phyloP scores from a whole-genome alignment of 495 filamentous ascomycete species.

The Aspergillus affinis region DNA sequence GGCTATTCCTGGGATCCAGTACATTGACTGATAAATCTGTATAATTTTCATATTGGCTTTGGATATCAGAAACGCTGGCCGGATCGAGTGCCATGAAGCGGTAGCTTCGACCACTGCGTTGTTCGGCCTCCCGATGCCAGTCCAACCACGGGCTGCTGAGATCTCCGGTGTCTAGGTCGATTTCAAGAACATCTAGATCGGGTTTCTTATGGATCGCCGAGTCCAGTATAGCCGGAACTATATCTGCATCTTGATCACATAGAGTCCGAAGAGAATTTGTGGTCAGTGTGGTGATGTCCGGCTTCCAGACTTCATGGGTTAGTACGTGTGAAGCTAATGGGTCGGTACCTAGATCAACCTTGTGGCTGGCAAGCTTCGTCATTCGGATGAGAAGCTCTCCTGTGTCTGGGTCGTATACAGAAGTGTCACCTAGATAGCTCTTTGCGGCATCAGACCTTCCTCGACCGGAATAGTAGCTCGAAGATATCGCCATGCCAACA shows the following conservation, averaged over 20 bases:
- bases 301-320: conserved; percentile 21
- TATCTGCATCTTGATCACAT: neutral
- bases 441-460: conserved; percentile 2
- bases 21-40: conserved; percentile 1
- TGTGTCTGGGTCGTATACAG: conserved; percentile 11
- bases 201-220: conserved; percentile 29
- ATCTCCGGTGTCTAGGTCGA: conserved; percentile 38
- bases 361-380: conserved; percentile 2
- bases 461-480: conserved; percentile 1
- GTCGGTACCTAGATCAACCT: conserved; percentile 3
- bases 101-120: neutral
- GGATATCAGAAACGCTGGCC: neutral
- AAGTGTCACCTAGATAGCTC: conserved; percentile 1
- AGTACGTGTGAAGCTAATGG: conserved; percentile 3
- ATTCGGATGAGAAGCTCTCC: conserved; percentile 9
- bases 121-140: neutral
- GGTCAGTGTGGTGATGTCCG: conserved; percentile 32
- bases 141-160: conserved; percentile 34
- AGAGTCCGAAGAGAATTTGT: conserved; percentile 23
- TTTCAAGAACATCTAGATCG: conserved; percentile 22
- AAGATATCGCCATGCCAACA: conserved; percentile 2
- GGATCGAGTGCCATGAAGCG: conserved; percentile 4
- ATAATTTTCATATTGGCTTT: neutral
- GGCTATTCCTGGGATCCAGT: neutral
- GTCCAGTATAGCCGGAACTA: conserved; percentile 14